Percentiles rank a stretch among this genome's conserved stretches.
These are phyloP conservation scores for Aspergillus conjunctus DNA, from an alignment of 495 filamentous ascomycete genomes.

Conservation along the genomic window DNA sequence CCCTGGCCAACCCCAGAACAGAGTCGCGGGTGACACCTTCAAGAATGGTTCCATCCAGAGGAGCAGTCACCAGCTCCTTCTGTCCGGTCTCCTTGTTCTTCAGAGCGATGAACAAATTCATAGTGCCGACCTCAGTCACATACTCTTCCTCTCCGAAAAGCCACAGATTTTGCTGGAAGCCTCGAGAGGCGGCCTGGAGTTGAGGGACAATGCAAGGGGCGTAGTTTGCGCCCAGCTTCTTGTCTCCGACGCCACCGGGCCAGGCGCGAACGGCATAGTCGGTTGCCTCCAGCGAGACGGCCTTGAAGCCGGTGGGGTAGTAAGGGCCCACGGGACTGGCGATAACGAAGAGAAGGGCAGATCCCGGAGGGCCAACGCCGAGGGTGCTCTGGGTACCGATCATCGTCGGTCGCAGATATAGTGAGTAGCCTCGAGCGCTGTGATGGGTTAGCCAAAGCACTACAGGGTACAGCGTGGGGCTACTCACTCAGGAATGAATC, in stretches of 20 bases:
- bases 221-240: constrained; percentile 98
- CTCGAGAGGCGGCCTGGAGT: constrained; percentile 80
- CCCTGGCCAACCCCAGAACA: constrained; percentile 77
- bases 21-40: constrained; percentile 92
- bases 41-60: constrained; percentile 95
- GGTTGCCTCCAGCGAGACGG: constrained; percentile 88
- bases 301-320: constrained; percentile 97
- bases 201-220: constrained; percentile 95
- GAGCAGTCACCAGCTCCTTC: constrained; percentile 88
- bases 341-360: constrained; percentile 89
- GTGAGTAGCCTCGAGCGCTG: constrained; percentile 75
- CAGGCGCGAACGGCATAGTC: constrained; percentile 94
- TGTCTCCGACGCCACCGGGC: constrained; percentile 95
- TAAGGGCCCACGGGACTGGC: constrained; percentile 96
- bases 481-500: constrained; percentile 79
- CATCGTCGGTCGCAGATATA: constrained; percentile 94
- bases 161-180: constrained; percentile 98
- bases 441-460: neutral
- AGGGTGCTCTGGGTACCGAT: constrained; percentile 95
- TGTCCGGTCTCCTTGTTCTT: constrained; percentile 79
- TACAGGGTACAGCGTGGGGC: neutral
- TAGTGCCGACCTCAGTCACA: constrained; percentile 95
- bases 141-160: constrained; percentile 92
- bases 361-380: constrained; percentile 87
- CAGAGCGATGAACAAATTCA: constrained; percentile 92